Conservation (phyloP, 2,329 filamentous ascomycete species). For the Epichloe sp. region DNA sequence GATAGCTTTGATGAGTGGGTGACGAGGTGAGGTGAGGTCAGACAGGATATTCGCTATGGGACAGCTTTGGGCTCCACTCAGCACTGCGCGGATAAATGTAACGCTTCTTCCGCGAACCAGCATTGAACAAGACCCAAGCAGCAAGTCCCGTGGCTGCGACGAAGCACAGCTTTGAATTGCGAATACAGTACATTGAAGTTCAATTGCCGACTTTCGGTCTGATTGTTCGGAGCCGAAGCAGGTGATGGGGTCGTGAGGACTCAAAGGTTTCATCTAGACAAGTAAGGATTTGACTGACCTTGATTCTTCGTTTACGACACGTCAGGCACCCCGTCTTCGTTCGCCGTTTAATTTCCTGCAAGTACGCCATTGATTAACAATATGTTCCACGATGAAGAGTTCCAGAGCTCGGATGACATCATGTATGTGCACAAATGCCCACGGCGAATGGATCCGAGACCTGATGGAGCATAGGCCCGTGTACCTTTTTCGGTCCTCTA, state of each 20-base stretch:
- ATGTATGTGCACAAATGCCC: neutral
- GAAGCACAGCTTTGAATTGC: too few species aligned
- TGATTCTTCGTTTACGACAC: conserved; percentile 48
- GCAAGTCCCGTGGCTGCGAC: too few species aligned
- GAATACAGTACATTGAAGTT: too few species aligned
- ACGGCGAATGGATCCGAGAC: too few species aligned
- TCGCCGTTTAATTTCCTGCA: conserved; percentile 47
- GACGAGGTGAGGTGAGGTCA: neutral
- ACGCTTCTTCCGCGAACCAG: neutral
- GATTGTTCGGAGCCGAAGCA: too few species aligned
- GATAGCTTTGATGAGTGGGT: neutral
- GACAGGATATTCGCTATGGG: neutral
- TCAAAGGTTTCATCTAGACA: conserved; percentile 6
- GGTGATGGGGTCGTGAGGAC: too few species aligned
- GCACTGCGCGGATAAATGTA: conserved; percentile 2
- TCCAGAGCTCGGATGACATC: neutral
- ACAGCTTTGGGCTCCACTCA: conserved; percentile 2
- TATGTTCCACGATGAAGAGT: neutral
- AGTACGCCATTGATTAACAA: conserved; percentile 3
- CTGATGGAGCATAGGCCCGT: conserved; percentile 7
- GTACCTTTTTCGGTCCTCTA: conserved; percentile 45
- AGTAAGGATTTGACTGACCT: conserved; percentile 30
- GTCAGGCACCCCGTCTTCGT: conserved; percentile 52
- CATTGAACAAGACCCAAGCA: neutral
- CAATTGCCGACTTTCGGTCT: too few species aligned